Percentiles rank a stretch among this genome's conserved stretches.
phyloP scores from a whole-genome alignment of 805 yeast genomes.

The Candida andamanensis region DNA sequence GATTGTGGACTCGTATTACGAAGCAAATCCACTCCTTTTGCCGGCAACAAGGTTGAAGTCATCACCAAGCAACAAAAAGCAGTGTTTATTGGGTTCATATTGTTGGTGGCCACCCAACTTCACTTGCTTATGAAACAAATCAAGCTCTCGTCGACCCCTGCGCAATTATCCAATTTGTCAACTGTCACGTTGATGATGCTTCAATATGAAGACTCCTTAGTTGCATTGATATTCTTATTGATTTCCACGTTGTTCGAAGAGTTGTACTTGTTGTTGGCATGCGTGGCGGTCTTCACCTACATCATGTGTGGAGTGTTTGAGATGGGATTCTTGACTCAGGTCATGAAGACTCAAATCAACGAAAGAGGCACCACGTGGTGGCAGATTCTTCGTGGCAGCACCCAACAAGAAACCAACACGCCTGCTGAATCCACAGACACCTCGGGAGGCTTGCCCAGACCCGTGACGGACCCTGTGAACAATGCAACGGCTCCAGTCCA shows the following conservation, averaged over 20 bases:
- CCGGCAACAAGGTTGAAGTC: slow-evolving; percentile 60
- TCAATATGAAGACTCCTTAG: slow-evolving; percentile 66
- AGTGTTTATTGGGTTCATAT: slow-evolving; percentile 40
- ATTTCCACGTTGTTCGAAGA: slow-evolving; percentile 51
- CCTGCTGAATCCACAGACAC: slow-evolving; percentile 1
- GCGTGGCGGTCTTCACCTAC: slow-evolving; percentile 65
- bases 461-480: slow-evolving; percentile 5
- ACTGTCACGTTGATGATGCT: slow-evolving; percentile 50
- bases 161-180: slow-evolving; percentile 69
- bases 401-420: slow-evolving; percentile 1
- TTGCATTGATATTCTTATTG: slow-evolving; percentile 58
- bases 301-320: slow-evolving; percentile 71
- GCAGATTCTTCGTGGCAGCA: slow-evolving; percentile 56
- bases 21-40: slow-evolving; percentile 14
- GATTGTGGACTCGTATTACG: slow-evolving; percentile 69
- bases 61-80: slow-evolving; percentile 29
- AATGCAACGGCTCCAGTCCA: slow-evolving; percentile 4
- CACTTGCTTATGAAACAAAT: slow-evolving; percentile 62
- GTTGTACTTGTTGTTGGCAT: slow-evolving; percentile 61
- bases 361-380: slow-evolving; percentile 64
- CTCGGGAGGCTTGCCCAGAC: slow-evolving; percentile 8
- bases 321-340: slow-evolving; percentile 63
- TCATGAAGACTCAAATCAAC: slow-evolving; percentile 65
- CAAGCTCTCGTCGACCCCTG: slow-evolving; percentile 70
- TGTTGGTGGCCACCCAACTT: slow-evolving; percentile 47